These are phyloP conservation scores for Metschnikowia bowlesiae DNA, from an alignment of 805 yeast species.

Conservation along the genomic window DNA sequence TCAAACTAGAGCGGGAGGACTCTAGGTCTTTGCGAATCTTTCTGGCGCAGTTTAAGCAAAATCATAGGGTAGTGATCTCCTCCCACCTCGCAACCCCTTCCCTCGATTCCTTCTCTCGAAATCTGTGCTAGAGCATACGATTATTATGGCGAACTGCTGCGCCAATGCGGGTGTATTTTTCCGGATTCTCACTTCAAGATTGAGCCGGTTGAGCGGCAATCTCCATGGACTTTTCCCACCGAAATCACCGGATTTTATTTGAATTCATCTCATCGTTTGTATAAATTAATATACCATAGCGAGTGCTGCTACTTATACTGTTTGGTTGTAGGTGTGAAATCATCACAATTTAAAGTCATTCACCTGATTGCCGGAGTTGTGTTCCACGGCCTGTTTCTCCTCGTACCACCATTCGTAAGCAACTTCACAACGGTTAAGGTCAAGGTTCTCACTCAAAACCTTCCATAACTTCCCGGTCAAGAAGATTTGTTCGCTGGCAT, in stretches of 20 bases:
- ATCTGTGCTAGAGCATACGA: background rate
- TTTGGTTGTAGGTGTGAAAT: background rate
- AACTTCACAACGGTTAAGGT: conserved; percentile 50
- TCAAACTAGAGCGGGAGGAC: background rate
- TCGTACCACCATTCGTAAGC: conserved; percentile 66
- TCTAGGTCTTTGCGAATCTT: background rate
- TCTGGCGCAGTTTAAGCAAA: background rate
- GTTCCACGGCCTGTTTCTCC: conserved; percentile 9
- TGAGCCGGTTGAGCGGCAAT: background rate
- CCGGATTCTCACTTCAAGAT: background rate
- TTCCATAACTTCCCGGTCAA: conserved; percentile 48
- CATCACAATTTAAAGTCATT: conserved; percentile 7
- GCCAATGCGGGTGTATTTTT: background rate
- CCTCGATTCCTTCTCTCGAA: background rate
- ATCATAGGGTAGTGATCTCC: background rate
- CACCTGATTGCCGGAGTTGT: conserved; percentile 3
- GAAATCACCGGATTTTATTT: background rate
- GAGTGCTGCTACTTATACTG: background rate
- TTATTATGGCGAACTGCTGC: background rate
- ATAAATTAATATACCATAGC: background rate
- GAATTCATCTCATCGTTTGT: background rate
- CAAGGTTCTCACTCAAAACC: conserved; percentile 52
- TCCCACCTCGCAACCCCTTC: background rate
- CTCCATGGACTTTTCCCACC: background rate
- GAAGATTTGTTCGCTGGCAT: conserved; percentile 32